Base-by-base conservation (phyloP, 2,329 filamentous ascomycete species). In the Trichoderma atroviride region DNA sequence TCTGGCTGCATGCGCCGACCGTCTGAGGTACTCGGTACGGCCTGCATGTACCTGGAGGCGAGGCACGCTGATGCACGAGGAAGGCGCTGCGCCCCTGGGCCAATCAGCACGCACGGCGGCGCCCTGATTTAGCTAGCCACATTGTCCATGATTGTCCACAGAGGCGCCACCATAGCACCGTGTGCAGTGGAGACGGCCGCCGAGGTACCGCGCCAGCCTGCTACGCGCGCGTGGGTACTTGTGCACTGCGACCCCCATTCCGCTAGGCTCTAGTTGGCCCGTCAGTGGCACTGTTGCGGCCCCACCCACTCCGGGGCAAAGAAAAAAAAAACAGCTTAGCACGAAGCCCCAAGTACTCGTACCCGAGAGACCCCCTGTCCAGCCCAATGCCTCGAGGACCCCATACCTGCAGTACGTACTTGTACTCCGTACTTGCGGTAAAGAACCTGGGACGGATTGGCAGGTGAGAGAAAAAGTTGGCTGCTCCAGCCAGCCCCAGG, bases 251-350 rank as follows among this genome's bases (percentile, higher is more conserved):
- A 65, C 61, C 60, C 60, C 68, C 60, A 65, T 65, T 65, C 60
- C 61, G 60, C 61, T 69, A 69, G 61, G 43, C 53, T 65, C 40
- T 69, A 69, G 68, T 69, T 70, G 69, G 67, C 69, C 69, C 69
- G 69, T 70, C 69, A 70, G 69, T 70, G 69, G 69, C 65, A 43
- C 69, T 56, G 47, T 62, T 47, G 16, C 50, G 27, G 63, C 58
- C 63, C 63, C 62, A 57, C 58, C 35, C 57, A 50, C 58, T 59
- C 69, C 60, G 65, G 55, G 56, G 63, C 53, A 66, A 65, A 64
- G 29, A 29, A 50, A 50, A 29, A 35, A 19, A 47, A 35, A 56
- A 24, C 50, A 43, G 31, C 40, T 14, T 35, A 35, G 31, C 10
- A 14, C 6, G 52, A 56, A 9, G 53, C 22, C 14, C 50, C 24